Percentiles rank a stretch among this genome's conserved stretches.
These are phyloP conservation scores for Malania oleifera DNA, from an alignment of 164 flowering plant species.

Conservation along the genomic window DNA sequence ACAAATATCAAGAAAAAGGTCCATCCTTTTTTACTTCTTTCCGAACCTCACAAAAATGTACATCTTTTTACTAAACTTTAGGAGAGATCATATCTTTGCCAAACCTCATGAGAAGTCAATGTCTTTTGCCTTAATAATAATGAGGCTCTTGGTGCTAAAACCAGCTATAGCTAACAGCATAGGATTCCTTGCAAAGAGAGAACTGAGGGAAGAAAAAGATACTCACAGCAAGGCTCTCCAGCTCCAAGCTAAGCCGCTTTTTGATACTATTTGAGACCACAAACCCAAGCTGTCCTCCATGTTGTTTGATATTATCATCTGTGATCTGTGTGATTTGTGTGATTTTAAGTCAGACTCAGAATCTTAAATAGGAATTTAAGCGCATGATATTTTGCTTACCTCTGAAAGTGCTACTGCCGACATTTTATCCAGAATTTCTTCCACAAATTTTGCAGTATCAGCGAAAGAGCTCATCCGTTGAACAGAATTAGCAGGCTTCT, in stretches of 20 bases:
- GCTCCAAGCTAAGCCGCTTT: slow-evolving; percentile 48
- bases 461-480: slow-evolving; percentile 26
- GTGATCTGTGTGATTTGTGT: slow-evolving; percentile 36
- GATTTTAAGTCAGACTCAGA: not conserved
- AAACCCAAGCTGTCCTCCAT: slow-evolving; percentile 54
- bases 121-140: no score
- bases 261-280: slow-evolving; percentile 40
- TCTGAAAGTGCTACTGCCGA: slow-evolving; percentile 51
- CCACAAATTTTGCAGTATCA: slow-evolving; percentile 52
- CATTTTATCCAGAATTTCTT: slow-evolving; percentile 63
- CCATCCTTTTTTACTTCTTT: no score
- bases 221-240: slow-evolving; percentile 69
- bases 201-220: not conserved
- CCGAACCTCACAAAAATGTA: no score
- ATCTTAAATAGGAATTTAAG: not conserved
- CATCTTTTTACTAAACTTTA: no score
- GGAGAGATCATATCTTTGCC: no score
- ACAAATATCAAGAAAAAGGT: no score
- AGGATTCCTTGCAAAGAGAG: not conserved
- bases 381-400: slow-evolving; percentile 28
- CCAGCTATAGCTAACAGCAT: no score
- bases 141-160: no score
- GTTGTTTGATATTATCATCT: slow-evolving; percentile 40
- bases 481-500: slow-evolving; percentile 20
- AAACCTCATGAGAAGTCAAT: no score